Percentiles rank a stretch among this genome's conserved stretches.
phyloP scores from a whole-genome alignment of 2,329 filamentous ascomycete genomes.

The Dactylellina cionopaga region DNA sequence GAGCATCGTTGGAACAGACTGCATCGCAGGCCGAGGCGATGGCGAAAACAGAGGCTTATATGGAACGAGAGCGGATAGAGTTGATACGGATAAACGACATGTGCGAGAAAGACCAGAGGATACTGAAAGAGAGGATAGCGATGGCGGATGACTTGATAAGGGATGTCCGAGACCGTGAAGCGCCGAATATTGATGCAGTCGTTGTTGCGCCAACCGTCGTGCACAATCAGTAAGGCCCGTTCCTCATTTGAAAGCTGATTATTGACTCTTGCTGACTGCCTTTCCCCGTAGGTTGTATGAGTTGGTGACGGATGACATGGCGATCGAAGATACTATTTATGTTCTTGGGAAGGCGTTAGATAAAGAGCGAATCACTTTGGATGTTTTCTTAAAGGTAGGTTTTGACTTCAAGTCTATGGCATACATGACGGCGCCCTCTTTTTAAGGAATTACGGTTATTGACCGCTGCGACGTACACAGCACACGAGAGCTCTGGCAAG shows the following conservation, averaged over 20 bases:
- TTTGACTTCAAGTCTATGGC: not conserved
- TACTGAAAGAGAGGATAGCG: constrained; percentile 78
- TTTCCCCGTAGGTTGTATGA: constrained; percentile 72
- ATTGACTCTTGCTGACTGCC: not conserved
- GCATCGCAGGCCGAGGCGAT: constrained; percentile 83
- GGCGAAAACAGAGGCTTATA: constrained; percentile 71
- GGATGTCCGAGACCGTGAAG: constrained; percentile 73
- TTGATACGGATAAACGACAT: constrained; percentile 76
- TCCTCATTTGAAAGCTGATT: not conserved
- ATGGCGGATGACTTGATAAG: constrained; percentile 82
- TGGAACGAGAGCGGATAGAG: constrained; percentile 78
- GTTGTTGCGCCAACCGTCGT: constrained; percentile 94
- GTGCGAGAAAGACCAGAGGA: constrained; percentile 78
- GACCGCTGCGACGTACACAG: too few species aligned
- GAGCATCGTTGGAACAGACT: constrained; percentile 77
- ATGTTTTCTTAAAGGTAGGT: constrained; percentile 78
- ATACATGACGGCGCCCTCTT: not conserved
- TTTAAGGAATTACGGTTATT: constrained; percentile 15
- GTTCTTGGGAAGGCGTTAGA: constrained; percentile 80
- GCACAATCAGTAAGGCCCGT: constrained; percentile 73
- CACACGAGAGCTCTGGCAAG: constrained; percentile 76
- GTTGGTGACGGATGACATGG: constrained; percentile 86
- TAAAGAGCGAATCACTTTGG: constrained; percentile 73
- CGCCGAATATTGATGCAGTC: constrained; percentile 86
- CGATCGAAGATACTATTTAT: constrained; percentile 86